Base-by-base conservation (phyloP, 2,329 filamentous ascomycete species). In the Pezicula neosporulosa region DNA sequence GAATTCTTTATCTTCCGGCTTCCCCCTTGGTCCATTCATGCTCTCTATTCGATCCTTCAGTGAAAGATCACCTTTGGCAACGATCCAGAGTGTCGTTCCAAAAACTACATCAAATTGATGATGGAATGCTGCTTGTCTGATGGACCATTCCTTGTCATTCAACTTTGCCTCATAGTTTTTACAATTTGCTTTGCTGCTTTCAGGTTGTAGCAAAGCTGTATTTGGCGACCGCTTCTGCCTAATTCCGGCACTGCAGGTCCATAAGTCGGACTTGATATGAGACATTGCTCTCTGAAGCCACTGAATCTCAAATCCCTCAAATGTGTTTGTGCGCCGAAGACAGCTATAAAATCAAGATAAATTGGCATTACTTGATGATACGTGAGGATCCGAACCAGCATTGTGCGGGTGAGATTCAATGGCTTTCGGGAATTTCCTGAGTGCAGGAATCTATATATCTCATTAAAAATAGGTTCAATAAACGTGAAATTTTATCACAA, bases 21-120 rank as follows among this genome's bases (percentile, higher is more conserved):
- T 53, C 18, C 63, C 66, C 36, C 60, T 43, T n/a, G 54, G 39
- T 1, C 57, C 62, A 3, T 67, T 71, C 36, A 72, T 16, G 18
- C 70, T 56, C 50, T 67, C 58, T 39, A 67, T 59, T 28, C 65
- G 43, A 1, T 63, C 51, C 38, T 68, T 59, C 10, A 71, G 50
- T 13, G 60, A 57, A 4, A 51, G 45, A 2, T 60, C 55, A 0
- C 69, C 71, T 43, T 72, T 70, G 0, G 68, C 67, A 1, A 73
- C 58, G 6, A 77, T 65, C 74, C 74, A 77, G 2, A 74, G 47
- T 0, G 69, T 60, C 2, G 61, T 70, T 0, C 70, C 62, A 3
- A 44, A 44, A 8, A 49, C 51, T 5, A 63, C 35, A 51, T 65
- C 61, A 47, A 65, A 58, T 30, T 61, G 58, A 44, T 65, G 62